Evolutionary conservation across 352 stramenopile species (phyloP).

Genomic region (Phytophthora multivora): DNA sequence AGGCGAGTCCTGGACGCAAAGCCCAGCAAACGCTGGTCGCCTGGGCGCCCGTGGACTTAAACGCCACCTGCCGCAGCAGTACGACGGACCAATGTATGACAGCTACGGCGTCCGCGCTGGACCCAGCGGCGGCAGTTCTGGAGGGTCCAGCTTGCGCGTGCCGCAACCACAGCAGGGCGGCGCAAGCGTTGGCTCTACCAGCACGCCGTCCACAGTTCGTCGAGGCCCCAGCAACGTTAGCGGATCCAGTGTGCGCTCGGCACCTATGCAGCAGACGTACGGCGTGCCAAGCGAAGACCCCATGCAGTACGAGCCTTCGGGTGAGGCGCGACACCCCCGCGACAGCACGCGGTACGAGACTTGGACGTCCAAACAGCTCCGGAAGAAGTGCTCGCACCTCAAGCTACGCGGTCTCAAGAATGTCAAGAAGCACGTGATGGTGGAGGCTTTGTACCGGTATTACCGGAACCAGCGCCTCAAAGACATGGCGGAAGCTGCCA

Average conservation of each 20-base stretch:
- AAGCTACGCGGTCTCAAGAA: conserved; percentile 85
- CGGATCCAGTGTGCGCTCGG: neutral
- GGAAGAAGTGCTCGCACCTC: conserved; percentile 82
- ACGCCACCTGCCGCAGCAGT: conserved; percentile 41
- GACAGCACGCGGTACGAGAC: conserved; percentile 77
- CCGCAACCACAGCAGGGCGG: conserved; percentile 5
- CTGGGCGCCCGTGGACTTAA: conserved; percentile 38
- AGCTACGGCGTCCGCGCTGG: neutral
- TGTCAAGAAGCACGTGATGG: conserved; percentile 88
- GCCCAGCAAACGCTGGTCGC: neutral
- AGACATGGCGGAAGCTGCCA: conserved; percentile 35
- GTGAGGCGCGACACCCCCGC: conserved; percentile 56
- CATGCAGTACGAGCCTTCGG: conserved; percentile 41
- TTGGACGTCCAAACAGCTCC: conserved; percentile 83
- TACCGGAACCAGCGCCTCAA: conserved; percentile 71
- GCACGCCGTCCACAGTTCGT: conserved; percentile 14
- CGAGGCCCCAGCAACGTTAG: conserved; percentile 20
- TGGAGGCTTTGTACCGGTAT: conserved; percentile 79
- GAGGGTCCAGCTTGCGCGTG: neutral
- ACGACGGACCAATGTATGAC: conserved; percentile 26
- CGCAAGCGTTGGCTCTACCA: neutral
- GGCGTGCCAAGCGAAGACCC: conserved; percentile 40
- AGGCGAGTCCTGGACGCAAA: conserved; percentile 24
- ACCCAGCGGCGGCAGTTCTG: neutral
- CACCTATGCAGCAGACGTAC: conserved; percentile 24